phyloP scores from a whole-genome alignment of 1,139 yeast genomes.

The Sugiyamaella japonica region DNA sequence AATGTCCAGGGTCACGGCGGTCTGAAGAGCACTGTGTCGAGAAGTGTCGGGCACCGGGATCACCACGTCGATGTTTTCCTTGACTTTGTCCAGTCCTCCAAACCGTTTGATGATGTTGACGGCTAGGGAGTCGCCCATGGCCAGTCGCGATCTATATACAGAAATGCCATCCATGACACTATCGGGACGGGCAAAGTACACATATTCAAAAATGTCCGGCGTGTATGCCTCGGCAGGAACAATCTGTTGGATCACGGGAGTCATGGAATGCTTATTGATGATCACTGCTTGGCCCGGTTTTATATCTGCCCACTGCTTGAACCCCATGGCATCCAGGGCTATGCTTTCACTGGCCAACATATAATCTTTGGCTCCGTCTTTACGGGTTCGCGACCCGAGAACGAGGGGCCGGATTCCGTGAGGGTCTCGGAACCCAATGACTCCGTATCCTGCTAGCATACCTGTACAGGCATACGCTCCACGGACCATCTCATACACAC shows the following conservation, averaged over 20 bases:
- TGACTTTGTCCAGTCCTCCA: conserved; percentile 49
- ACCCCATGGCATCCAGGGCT: conserved; percentile 92
- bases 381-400: conserved; percentile 72
- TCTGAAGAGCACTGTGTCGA: conserved; percentile 88
- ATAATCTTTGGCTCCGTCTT: conserved; percentile 77
- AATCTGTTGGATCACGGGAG: conserved; percentile 84
- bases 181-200: conserved; percentile 97
- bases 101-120: conserved; percentile 59
- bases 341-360: conserved; percentile 97
- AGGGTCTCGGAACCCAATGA: conserved; percentile 95
- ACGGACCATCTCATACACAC: conserved; percentile 75
- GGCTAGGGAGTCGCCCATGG: conserved; percentile 92
- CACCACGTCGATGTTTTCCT: conserved; percentile 78
- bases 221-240: conserved; percentile 77
- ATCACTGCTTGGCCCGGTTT: conserved; percentile 96
- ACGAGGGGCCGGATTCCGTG: conserved; percentile 92
- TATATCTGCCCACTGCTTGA: conserved; percentile 73
- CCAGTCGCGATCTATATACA: conserved; percentile 87
- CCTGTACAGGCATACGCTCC: conserved; percentile 97
- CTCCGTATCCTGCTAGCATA: conserved; percentile 93
- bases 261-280: conserved; percentile 67
- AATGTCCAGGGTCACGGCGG: conserved; percentile 75
- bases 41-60: conserved; percentile 98
- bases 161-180: conserved; percentile 93
- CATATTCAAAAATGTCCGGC: conserved; percentile 97